Conservation (phyloP, 1,139 yeast species). For the Kodamaea plutei region DNA sequence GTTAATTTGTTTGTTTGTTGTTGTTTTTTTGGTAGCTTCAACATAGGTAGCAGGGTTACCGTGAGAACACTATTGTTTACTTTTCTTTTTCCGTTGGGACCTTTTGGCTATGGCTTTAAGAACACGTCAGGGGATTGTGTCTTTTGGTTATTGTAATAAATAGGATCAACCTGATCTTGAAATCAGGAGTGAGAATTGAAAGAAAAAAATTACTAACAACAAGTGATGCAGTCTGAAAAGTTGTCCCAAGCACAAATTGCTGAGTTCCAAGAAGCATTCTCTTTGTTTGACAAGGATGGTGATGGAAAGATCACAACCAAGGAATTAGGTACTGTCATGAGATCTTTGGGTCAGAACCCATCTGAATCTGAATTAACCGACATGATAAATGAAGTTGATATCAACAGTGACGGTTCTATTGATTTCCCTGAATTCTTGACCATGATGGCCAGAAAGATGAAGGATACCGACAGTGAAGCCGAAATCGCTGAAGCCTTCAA, state of each 20-base stretch:
- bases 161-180: no score
- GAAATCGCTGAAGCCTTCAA: conserved; percentile 97
- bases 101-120: no score
- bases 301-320: conserved; percentile 94
- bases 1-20: no score
- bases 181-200: no score
- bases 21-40: no score
- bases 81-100: neutral
- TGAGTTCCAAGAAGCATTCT: conserved; percentile 96
- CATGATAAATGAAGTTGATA: conserved; percentile 94
- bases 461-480: conserved; percentile 94
- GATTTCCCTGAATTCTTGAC: conserved; percentile 85
- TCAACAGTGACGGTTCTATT: conserved; percentile 90
- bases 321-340: conserved; percentile 97
- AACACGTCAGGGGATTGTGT: no score
- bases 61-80: neutral
- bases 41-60: no score
- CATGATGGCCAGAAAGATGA: conserved; percentile 93
- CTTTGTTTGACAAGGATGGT: conserved; percentile 91
- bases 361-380: conserved; percentile 94
- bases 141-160: no score
- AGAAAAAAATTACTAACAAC: conserved; percentile 7
- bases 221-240: conserved; percentile 63
- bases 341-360: conserved; percentile 95
- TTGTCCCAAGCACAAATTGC: conserved; percentile 94